Conservation (phyloP, 352 stramenopile genomes). For the Pythium biforme region DNA sequence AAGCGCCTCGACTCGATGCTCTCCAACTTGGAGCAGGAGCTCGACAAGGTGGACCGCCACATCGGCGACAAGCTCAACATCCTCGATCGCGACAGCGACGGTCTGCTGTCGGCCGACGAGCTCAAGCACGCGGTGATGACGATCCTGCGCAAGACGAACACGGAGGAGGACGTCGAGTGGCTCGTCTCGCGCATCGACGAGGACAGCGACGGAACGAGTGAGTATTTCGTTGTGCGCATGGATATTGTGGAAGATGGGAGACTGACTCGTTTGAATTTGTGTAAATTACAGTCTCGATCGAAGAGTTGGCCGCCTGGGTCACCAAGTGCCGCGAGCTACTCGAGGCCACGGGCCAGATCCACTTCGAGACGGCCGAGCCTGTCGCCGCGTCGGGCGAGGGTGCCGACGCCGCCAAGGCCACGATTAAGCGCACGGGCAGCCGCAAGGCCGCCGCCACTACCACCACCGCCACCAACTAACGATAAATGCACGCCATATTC, state of each 20-base stretch:
- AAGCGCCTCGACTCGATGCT: constrained; percentile 93
- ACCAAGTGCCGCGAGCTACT: constrained; percentile 85
- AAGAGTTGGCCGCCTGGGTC: constrained; percentile 91
- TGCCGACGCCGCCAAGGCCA: constrained; percentile 40
- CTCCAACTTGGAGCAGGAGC: constrained; percentile 92
- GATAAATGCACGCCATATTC: neutral
- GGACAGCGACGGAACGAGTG: constrained; percentile 89
- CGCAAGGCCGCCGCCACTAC: constrained; percentile 35
- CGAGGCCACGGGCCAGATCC: constrained; percentile 82
- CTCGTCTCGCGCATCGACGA: constrained; percentile 93
- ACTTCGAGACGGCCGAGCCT: constrained; percentile 37
- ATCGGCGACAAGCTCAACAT: constrained; percentile 98
- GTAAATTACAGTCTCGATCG: constrained; percentile 88
- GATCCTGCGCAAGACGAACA: constrained; percentile 93
- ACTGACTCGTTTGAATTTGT: constrained; percentile 29
- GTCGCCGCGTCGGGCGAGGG: constrained; percentile 19
- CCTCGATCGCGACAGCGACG: constrained; percentile 97
- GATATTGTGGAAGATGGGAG: neutral
- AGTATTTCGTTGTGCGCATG: constrained; percentile 23
- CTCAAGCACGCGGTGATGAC: constrained; percentile 94
- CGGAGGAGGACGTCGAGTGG: constrained; percentile 94
- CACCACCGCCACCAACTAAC: constrained; percentile 6
- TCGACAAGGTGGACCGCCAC: constrained; percentile 93
- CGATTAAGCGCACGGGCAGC: constrained; percentile 66
- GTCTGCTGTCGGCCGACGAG: constrained; percentile 94